These are phyloP conservation scores for Neonothopanus nambi DNA, from an alignment of 1,284 basidiomycete species.

Conservation along the genomic window DNA sequence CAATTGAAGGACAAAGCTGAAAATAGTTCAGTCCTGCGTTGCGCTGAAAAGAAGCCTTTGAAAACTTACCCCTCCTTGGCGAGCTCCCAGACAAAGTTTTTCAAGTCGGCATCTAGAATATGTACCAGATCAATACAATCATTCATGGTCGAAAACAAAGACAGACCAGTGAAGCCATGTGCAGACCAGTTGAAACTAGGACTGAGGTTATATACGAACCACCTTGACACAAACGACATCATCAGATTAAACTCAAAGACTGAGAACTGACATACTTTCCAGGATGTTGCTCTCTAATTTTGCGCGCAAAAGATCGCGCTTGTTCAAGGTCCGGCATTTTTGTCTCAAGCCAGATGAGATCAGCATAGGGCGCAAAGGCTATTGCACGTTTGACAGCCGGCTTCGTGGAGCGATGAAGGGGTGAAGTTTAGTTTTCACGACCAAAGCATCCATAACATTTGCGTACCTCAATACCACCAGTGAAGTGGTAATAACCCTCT, in stretches of 20 bases:
- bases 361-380: slow-evolving; percentile 80
- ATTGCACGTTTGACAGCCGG: slow-evolving; percentile 83
- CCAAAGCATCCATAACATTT: slow-evolving; percentile 3
- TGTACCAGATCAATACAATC: background rate
- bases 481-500: slow-evolving; percentile 91
- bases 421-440: slow-evolving; percentile 7
- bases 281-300: slow-evolving; percentile 73
- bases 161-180: slow-evolving; percentile 75
- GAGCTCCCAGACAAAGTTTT: slow-evolving; percentile 90
- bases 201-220: slow-evolving; percentile 94
- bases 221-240: slow-evolving; percentile 42
- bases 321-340: slow-evolving; percentile 82
- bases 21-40: slow-evolving; percentile 17
- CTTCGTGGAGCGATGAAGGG: too few relatives aligned
- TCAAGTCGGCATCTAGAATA: slow-evolving; percentile 67
- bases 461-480: slow-evolving; percentile 71
- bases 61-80: slow-evolving; percentile 78
- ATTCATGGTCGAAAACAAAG: background rate
- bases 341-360: slow-evolving; percentile 90
- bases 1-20: slow-evolving; percentile 79
- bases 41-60: slow-evolving; percentile 17
- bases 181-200: slow-evolving; percentile 93
- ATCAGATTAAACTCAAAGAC: background rate
- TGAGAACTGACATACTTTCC: slow-evolving; percentile 57
- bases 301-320: slow-evolving; percentile 77